Evolutionary conservation across 352 stramenopile species (phyloP).

Genomic region (Thalassiosira allenii): DNA sequence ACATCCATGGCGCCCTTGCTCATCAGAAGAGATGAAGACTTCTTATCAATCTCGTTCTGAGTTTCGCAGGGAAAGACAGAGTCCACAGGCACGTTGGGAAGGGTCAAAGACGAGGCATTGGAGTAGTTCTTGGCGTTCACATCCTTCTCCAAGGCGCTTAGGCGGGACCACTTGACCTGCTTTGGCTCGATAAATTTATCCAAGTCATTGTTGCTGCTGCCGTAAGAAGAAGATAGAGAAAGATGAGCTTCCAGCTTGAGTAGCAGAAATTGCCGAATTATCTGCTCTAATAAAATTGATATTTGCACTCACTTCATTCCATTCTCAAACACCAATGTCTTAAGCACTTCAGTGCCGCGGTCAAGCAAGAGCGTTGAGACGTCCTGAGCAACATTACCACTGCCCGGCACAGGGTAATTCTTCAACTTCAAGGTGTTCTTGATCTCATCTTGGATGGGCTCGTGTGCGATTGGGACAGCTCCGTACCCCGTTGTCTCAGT

Average conservation of each 20-base stretch:
- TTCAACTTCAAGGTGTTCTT: constrained; percentile 59
- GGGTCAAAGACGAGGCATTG: constrained; percentile 88
- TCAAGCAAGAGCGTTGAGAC: constrained; percentile 91
- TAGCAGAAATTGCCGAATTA: no score
- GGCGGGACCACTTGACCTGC: constrained; percentile 55
- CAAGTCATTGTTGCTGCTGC: constrained; percentile 30
- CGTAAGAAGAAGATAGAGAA: no score
- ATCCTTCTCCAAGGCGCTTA: constrained; percentile 50
- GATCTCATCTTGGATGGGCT: constrained; percentile 87
- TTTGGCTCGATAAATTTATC: constrained; percentile 59
- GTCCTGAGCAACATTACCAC: constrained; percentile 92
- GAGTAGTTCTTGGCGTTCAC: constrained; percentile 90
- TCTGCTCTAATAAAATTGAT: no score
- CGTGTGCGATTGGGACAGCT: constrained; percentile 91
- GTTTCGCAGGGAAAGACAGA: constrained; percentile 95
- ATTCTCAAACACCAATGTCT: constrained; percentile 72
- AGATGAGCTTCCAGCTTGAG: no score
- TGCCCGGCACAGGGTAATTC: constrained; percentile 90
- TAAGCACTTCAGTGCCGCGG: constrained; percentile 91
- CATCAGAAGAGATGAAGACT: constrained; percentile 68
- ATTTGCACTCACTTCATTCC: constrained; percentile 70
- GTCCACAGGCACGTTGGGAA: constrained; percentile 85
- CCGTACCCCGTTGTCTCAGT: constrained; percentile 93
- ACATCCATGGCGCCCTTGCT: constrained; percentile 76
- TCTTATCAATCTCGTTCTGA: constrained; percentile 92